These are phyloP conservation scores for Macrolepiota fuliginosa DNA, from an alignment of 768 basidiomycete genomes.

Conservation along the genomic window DNA sequence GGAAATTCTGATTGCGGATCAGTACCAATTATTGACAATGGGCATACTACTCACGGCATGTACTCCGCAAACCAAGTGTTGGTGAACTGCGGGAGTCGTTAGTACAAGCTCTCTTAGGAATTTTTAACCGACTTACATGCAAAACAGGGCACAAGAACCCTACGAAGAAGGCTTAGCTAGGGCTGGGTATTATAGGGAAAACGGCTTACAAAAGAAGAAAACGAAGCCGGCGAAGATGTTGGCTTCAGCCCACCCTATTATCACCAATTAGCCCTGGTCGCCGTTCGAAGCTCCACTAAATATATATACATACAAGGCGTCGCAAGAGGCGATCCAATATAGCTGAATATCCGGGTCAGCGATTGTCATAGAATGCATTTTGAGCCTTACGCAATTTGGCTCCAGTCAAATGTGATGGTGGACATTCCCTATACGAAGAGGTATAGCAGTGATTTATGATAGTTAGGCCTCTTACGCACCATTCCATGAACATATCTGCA, in stretches of 20 bases:
- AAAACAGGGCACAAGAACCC: slow-evolving; percentile 58
- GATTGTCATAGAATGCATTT: not conserved
- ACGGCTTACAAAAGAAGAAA: slow-evolving; percentile 56
- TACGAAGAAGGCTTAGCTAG: slow-evolving; percentile 12
- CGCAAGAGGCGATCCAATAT: slow-evolving; percentile 53
- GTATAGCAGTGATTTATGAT: slow-evolving; percentile 21
- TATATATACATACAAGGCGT: slow-evolving; percentile 32
- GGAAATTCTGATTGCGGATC: slow-evolving; percentile 41
- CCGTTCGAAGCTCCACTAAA: not conserved
- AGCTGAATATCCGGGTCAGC: slow-evolving; percentile 18
- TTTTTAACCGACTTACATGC: slow-evolving; percentile 33
- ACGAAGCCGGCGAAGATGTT: slow-evolving; percentile 61
- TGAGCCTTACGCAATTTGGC: slow-evolving; percentile 51
- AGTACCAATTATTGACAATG: not conserved
- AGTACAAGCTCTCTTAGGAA: not conserved
- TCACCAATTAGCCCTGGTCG: not conserved
- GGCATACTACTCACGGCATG: slow-evolving; percentile 42
- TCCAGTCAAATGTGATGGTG: slow-evolving; percentile 50
- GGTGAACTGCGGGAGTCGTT: slow-evolving; percentile 39
- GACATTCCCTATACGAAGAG: slow-evolving; percentile 35
- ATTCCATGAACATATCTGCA: slow-evolving; percentile 42
- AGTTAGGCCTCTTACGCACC: slow-evolving; percentile 26
- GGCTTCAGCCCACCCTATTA: slow-evolving; percentile 65
- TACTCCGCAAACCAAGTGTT: slow-evolving; percentile 56
- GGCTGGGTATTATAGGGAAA: not conserved